A percentile compares a stretch with the other conserved stretches of the same genome.
These are phyloP conservation scores for Plasmodium knowlesi DNA, from an alignment of 169 alveolate species.

Conservation along the genomic window DNA sequence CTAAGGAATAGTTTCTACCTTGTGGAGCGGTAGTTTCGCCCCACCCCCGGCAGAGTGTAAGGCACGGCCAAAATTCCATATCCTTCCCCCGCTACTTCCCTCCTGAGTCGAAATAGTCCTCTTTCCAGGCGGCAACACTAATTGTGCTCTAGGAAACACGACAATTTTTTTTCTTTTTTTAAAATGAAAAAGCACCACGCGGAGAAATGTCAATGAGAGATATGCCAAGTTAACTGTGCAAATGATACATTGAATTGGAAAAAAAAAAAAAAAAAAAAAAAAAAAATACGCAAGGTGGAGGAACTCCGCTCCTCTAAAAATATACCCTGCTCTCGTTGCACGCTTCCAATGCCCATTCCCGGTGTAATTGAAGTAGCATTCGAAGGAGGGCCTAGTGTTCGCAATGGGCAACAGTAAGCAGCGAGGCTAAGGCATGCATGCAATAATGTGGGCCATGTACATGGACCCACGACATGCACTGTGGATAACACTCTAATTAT, in stretches of 20 bases:
- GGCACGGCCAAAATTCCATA: not conserved
- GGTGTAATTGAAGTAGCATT: not conserved
- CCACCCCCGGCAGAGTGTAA: not conserved
- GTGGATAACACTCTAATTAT: not conserved
- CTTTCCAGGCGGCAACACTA: not conserved
- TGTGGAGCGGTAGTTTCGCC: not conserved
- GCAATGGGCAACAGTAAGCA: no score
- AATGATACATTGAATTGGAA: not conserved
- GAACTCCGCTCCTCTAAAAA: not conserved
- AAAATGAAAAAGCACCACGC: not conserved
- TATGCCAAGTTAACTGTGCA: not conserved
- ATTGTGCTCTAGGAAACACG: not conserved
- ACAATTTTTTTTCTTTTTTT: not conserved
- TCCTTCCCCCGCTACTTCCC: not conserved
- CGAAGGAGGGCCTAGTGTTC: not conserved
- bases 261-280: no score
- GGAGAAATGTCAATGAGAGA: not conserved
- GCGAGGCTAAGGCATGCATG: not conserved
- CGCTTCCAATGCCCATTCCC: not conserved
- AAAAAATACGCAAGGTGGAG: not conserved
- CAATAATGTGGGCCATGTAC: not conserved
- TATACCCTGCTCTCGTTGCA: not conserved
- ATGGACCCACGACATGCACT: not conserved
- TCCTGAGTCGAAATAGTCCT: not conserved
- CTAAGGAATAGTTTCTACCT: not conserved